Evolutionary conservation across 2,329 filamentous ascomycete genomes (phyloP).

Genomic region (Colletotrichum phormii): DNA sequence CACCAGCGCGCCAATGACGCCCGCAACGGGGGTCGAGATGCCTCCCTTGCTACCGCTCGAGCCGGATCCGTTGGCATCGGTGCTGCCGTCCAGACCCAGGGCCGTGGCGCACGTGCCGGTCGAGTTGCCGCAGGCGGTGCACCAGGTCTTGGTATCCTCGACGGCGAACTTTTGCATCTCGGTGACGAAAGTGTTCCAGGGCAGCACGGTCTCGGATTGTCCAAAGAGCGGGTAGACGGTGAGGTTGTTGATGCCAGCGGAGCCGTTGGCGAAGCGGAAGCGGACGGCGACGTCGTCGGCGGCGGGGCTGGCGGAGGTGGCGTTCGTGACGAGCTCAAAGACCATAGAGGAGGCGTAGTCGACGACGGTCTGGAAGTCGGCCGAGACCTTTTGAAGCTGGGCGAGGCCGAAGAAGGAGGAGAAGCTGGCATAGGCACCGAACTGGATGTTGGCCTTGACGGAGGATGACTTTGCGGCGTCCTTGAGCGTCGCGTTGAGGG

Average conservation of each 20-base stretch:
- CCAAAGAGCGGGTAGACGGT: slow-evolving; percentile 70
- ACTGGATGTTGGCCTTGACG: slow-evolving; percentile 63
- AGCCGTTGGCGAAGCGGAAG: slow-evolving; percentile 72
- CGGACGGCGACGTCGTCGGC: slow-evolving; percentile 65
- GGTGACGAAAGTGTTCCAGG: slow-evolving; percentile 76
- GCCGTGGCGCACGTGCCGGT: slow-evolving; percentile 71
- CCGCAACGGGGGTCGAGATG: slow-evolving; percentile 78
- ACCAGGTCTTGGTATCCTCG: slow-evolving; percentile 76
- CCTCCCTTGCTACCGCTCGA: slow-evolving; percentile 50
- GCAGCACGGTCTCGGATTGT: slow-evolving; percentile 62
- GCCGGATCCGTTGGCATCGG: slow-evolving; percentile 40
- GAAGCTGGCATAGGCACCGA: slow-evolving; percentile 72
- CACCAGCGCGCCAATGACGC: slow-evolving; percentile 82
- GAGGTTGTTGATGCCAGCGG: slow-evolving; percentile 64
- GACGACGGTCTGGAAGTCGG: slow-evolving; percentile 80
- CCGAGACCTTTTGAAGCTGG: slow-evolving; percentile 60
- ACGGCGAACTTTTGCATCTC: slow-evolving; percentile 76
- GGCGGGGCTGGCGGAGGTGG: slow-evolving; percentile 58
- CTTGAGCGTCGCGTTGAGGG: slow-evolving; percentile 62
- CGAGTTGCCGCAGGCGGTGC: slow-evolving; percentile 77
- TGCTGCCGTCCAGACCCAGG: slow-evolving; percentile 39
- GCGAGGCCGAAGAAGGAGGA: slow-evolving; percentile 73
- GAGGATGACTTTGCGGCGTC: slow-evolving; percentile 55
- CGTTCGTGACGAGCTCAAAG: slow-evolving; percentile 76
- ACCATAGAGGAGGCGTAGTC: slow-evolving; percentile 86